These are phyloP conservation scores for Shiraia bambusicola DNA, from an alignment of 2,329 filamentous ascomycete genomes.

Conservation along the genomic window DNA sequence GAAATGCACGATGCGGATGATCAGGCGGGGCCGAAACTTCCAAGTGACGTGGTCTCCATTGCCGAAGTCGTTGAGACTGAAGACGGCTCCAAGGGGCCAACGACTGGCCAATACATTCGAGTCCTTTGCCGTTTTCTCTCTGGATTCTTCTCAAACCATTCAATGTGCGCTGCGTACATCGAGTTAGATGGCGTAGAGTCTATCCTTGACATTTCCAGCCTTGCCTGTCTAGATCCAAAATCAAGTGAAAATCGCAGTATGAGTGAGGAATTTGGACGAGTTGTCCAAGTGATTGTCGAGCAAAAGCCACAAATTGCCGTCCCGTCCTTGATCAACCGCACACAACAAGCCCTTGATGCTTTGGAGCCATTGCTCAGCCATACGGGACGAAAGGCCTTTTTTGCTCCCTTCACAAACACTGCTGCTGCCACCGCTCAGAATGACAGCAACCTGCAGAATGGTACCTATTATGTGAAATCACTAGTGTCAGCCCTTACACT, in stretches of 20 bases:
- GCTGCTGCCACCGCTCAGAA: conserved; percentile 10
- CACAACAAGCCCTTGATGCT: conserved; percentile 67
- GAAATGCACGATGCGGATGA: conserved; percentile 62
- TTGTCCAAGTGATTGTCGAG: conserved; percentile 78
- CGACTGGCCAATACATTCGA: conserved; percentile 69
- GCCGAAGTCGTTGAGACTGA: conserved; percentile 52
- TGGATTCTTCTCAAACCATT: conserved; percentile 73
- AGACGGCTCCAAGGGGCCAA: conserved; percentile 53
- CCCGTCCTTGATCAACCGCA: conserved; percentile 75
- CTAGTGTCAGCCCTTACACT: conserved; percentile 76
- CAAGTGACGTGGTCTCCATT: conserved; percentile 32
- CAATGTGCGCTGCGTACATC: conserved; percentile 72
- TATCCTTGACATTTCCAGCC: conserved; percentile 78
- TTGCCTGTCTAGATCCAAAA: conserved; percentile 76
- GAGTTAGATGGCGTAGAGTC: conserved; percentile 78
- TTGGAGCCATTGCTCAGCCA: conserved; percentile 66
- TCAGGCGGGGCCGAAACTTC: conserved; percentile 6
- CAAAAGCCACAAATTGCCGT: conserved; percentile 77
- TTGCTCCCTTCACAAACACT: conserved; percentile 60
- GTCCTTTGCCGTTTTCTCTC: conserved; percentile 75
- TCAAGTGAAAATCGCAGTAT: conserved; percentile 62
- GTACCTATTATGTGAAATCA: conserved; percentile 77
- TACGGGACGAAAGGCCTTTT: conserved; percentile 61
- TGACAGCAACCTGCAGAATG: conserved; percentile 53
- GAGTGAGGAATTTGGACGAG: conserved; percentile 69